Conservation (phyloP, 331 rosid genomes). For the Quercus tomentella region DNA sequence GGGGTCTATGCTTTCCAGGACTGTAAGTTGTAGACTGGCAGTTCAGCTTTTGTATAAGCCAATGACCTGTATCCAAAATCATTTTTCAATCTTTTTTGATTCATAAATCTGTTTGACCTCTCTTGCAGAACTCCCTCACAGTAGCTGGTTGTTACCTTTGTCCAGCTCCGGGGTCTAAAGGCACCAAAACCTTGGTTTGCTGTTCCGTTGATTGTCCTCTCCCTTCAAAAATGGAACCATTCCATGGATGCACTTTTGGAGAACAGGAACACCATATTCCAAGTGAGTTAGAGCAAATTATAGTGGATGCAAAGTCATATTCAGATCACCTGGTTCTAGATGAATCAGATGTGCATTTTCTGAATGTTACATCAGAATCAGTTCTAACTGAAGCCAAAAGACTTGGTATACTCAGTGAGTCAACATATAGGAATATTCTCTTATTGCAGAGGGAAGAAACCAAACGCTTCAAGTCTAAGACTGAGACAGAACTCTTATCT, state of each 20-base stretch:
- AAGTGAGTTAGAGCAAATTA: slow-evolving; percentile 42
- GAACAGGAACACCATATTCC: slow-evolving; percentile 22
- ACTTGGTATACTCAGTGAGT: slow-evolving; percentile 57
- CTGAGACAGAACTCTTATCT: slow-evolving; percentile 28
- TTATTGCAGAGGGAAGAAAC: slow-evolving; percentile 63
- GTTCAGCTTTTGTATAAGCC: background rate
- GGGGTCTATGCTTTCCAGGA: background rate
- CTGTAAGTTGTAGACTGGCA: background rate
- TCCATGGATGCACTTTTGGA: slow-evolving; percentile 19
- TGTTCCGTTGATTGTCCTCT: slow-evolving; percentile 60
- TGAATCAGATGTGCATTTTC: slow-evolving; percentile 64
- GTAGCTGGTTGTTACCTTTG: slow-evolving; percentile 93
- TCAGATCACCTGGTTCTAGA: slow-evolving; percentile 35
- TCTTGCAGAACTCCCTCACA: slow-evolving; percentile 67
- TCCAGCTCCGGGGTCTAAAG: slow-evolving; percentile 87
- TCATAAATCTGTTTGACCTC: background rate
- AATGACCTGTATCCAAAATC: background rate
- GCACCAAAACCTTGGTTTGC: slow-evolving; percentile 66
- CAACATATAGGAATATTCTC: slow-evolving; percentile 46
- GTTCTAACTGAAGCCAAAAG: slow-evolving; percentile 69
- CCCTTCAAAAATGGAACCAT: slow-evolving; percentile 50
- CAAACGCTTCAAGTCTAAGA: slow-evolving; percentile 54
- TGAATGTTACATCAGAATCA: slow-evolving; percentile 48
- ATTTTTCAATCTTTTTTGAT: background rate
- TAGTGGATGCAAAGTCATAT: slow-evolving; percentile 48